phyloP scores from a whole-genome alignment of 2,329 filamentous ascomycete species.

The Xylaria sp. region DNA sequence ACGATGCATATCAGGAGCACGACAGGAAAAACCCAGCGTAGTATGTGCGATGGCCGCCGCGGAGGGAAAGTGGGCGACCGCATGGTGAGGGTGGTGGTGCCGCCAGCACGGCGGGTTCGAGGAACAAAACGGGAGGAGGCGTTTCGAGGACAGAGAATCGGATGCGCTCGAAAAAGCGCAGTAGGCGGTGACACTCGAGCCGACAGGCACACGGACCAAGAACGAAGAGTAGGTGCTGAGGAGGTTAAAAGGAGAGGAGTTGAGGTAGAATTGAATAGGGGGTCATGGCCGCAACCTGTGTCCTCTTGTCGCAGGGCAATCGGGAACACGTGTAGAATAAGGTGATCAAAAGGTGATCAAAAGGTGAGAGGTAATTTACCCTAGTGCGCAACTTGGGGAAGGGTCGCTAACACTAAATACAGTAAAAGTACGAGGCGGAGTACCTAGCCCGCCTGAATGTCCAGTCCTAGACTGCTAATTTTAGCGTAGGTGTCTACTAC shows the following conservation, averaged over 20 bases:
- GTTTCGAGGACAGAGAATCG: neutral
- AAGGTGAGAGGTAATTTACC: no score
- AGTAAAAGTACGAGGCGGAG: no score
- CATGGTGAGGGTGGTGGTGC: conserved; percentile 39
- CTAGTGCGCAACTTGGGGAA: no score
- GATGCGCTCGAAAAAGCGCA: conserved; percentile 4
- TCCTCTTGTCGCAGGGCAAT: neutral
- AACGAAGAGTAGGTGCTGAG: no score
- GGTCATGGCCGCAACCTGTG: neutral
- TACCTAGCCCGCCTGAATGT: no score
- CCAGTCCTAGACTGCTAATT: no score
- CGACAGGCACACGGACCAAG: neutral
- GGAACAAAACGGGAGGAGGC: neutral
- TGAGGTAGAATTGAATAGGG: neutral
- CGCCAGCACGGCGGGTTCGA: conserved; percentile 26
- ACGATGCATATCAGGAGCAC: conserved; percentile 44
- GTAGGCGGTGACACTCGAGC: neutral
- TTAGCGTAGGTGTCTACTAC: no score
- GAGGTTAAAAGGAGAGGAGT: neutral
- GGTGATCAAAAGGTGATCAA: neutral
- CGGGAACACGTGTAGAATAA: neutral
- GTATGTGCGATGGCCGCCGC: conserved; percentile 50
- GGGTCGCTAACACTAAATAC: no score
- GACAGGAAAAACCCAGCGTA: conserved; percentile 49
- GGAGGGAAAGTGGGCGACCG: conserved; percentile 50